Evolutionary conservation across 306 rosid genomes (phyloP).

Genomic region (Quercus variabilis): DNA sequence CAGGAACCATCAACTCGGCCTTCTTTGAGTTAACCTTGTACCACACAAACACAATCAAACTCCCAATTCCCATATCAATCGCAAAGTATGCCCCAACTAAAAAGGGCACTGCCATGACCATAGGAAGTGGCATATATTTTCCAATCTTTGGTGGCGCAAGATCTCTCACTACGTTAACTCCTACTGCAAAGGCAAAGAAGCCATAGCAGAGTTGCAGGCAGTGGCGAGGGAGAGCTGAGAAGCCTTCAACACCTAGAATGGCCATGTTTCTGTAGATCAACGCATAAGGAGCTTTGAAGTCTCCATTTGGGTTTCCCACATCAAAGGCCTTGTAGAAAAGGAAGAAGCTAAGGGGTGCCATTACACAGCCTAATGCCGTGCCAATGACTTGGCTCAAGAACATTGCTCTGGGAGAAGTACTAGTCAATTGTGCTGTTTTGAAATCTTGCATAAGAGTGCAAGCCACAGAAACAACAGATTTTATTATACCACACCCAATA

Average conservation of each 20-base stretch:
- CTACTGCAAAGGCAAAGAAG: conserved; percentile 40
- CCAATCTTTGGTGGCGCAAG: conserved; percentile 55
- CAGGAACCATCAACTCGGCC: conserved; percentile 76
- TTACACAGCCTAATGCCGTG: conserved; percentile 64
- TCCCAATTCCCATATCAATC: conserved; percentile 78
- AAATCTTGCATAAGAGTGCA: conserved; percentile 92
- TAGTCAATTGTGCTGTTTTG: conserved; percentile 80
- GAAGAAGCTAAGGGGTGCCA: conserved; percentile 81
- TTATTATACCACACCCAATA: conserved; percentile 74
- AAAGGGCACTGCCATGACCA: conserved; percentile 95
- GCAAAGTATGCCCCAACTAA: conserved; percentile 89
- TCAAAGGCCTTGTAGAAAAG: conserved; percentile 69
- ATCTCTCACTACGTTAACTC: conserved; percentile 41
- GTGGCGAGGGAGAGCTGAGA: conserved; percentile 76
- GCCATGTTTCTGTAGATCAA: conserved; percentile 63
- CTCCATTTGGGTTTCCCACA: conserved; percentile 70
- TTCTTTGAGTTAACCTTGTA: conserved; percentile 43
- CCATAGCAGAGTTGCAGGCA: conserved; percentile 70
- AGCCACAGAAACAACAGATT: conserved; percentile 70
- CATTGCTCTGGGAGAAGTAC: conserved; percentile 89
- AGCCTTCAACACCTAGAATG: conserved; percentile 49
- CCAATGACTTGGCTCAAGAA: conserved; percentile 75
- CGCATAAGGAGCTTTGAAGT: conserved; percentile 92
- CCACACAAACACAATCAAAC: conserved; percentile 62
- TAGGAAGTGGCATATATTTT: conserved; percentile 85